These are phyloP conservation scores for Psilocybe sp. DNA, from an alignment of 768 basidiomycete genomes.

Conservation along the genomic window DNA sequence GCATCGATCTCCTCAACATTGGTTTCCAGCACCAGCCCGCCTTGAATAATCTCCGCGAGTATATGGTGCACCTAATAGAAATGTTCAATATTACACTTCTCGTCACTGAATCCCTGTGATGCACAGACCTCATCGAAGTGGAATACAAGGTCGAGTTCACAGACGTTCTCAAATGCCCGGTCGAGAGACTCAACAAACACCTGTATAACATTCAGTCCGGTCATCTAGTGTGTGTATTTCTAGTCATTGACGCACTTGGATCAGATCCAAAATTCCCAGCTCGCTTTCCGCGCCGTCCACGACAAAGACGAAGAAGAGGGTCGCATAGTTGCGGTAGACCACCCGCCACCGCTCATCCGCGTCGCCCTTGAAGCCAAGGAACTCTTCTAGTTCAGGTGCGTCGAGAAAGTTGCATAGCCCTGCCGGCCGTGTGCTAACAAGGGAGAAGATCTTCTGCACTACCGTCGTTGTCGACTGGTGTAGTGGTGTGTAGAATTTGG, in stretches of 20 bases:
- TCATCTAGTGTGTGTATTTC: background rate
- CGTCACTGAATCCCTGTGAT: background rate
- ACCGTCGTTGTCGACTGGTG: conserved; percentile 66
- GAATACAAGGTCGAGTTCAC: conserved; percentile 96
- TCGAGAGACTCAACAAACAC: conserved; percentile 98
- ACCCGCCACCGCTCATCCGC: conserved; percentile 72
- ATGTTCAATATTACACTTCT: background rate
- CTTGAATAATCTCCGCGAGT: conserved; percentile 94
- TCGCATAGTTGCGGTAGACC: conserved; percentile 94
- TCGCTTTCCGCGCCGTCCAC: conserved; percentile 97
- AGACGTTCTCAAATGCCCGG: conserved; percentile 95
- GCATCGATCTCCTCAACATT: conserved; percentile 82
- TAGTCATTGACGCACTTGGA: conserved; percentile 64
- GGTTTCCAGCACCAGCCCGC: conserved; percentile 94
- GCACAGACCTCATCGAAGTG: conserved; percentile 90
- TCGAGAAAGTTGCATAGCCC: conserved; percentile 96
- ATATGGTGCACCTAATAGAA: conserved; percentile 82
- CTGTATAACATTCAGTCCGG: conserved; percentile 34
- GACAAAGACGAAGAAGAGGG: conserved; percentile 95
- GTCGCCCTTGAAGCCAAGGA: conserved; percentile 55
- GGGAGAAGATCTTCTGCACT: conserved; percentile 86
- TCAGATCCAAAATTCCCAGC: conserved; percentile 91
- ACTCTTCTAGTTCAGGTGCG: conserved; percentile 79
- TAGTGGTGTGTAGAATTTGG: conserved; percentile 87
- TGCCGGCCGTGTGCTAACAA: conserved; percentile 78